Evolutionary conservation across 192 early-diverging fungal species (phyloP), one percentile per base, ranked within the genome.

Genomic region (Backusella morwellensis): DNA sequence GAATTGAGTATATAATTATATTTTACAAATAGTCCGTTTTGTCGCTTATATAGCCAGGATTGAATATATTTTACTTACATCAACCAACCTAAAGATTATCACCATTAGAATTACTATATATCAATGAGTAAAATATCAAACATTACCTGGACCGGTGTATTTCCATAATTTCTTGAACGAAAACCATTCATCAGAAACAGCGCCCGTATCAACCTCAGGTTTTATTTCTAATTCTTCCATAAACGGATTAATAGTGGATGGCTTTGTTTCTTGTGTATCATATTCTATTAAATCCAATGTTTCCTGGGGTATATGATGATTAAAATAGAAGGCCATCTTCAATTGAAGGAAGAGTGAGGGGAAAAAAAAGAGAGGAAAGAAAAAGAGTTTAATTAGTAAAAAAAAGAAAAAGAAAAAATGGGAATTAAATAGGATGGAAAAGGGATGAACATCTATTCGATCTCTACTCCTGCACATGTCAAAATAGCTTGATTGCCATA

Each of bases 91-190:
- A 34, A 26, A 59, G 6, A 72, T 35, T 17, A 40, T 72, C 44
- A 44, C 19, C 26, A 34, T 63, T 63, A 29, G 11, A 3, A 1
- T 63, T 19, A 32, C 12, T 14, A 14, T 1, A 17, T 12, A 69
- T 29, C 2, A 63, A 29, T 63, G 23, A 63, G 7, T 4, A 29
- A n/a, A 54, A 9, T 66, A 29, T n/a, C 26, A 36, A 32, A 3
- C 32, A 34, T 79, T 82, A 86, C 91, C 91, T 50, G 91, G 91
- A 0, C 91, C 91, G 0, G 88, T 87, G 79, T 91, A 92, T 38
- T 86, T 85, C 82, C 89, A 84, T 15, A 92, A 82, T 77, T 92
- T 92, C 42, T 71, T 74, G 78, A 88, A 91, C 4, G 89, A 91
- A 77, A 91, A 92, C 52, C 74, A 75, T 59, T 66, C 63, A 26